Percentiles rank a stretch among this genome's conserved stretches.
These are phyloP conservation scores for Acacia confusa DNA, from an alignment of 306 rosid genomes.

Conservation along the genomic window DNA sequence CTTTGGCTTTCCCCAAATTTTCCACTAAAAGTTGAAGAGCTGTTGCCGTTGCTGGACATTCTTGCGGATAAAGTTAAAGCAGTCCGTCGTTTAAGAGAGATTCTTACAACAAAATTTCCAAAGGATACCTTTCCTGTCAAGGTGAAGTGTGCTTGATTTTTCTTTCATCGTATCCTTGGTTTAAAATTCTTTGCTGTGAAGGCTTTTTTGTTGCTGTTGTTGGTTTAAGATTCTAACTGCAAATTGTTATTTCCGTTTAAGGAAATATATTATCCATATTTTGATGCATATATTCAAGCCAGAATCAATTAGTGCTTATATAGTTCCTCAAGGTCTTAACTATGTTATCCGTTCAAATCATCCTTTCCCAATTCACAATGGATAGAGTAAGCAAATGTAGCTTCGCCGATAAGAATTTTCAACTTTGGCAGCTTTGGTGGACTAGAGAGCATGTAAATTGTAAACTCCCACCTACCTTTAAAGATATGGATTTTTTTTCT, in stretches of 20 bases:
- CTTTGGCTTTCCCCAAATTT: conserved; percentile 86
- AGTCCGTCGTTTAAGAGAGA: conserved; percentile 81
- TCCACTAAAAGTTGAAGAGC: conserved; percentile 77
- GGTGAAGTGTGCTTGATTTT: conserved; percentile 49
- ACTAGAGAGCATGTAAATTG: not conserved
- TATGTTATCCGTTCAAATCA: too few relatives aligned
- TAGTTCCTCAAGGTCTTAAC: not conserved
- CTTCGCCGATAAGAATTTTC: too few relatives aligned
- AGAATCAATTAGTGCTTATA: not conserved
- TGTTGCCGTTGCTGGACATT: conserved; percentile 87
- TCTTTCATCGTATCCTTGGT: not conserved
- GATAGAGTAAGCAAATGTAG: too few relatives aligned
- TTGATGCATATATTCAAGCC: not conserved
- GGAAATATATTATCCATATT: not conserved
- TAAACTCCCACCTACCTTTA: not conserved
- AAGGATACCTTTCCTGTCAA: conserved; percentile 88
- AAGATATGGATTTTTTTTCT: too few relatives aligned
- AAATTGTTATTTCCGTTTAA: not conserved
- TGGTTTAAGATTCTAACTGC: too few relatives aligned
- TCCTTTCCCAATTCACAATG: too few relatives aligned
- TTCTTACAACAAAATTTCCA: conserved; percentile 89
- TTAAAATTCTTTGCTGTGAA: not conserved
- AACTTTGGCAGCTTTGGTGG: not conserved
- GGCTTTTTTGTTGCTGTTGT: too few relatives aligned
- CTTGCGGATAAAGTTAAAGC: conserved; percentile 90